Evolutionary conservation across 228 moss, liverwort and hornwort genomes (phyloP).

Genomic region (Sphagnum fallax): DNA sequence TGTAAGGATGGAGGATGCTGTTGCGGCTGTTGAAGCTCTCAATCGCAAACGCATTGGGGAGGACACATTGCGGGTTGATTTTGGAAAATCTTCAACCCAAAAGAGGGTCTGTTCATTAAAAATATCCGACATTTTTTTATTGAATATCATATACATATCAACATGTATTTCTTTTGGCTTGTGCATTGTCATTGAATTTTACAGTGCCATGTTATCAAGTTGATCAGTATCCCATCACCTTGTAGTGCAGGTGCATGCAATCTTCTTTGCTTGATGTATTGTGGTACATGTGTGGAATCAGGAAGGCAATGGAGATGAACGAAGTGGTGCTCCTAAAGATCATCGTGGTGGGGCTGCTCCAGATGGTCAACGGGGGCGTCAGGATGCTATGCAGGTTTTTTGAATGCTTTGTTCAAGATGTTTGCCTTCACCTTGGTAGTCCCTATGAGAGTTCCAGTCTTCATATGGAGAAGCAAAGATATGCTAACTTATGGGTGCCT

Average conservation of each 20-base stretch:
- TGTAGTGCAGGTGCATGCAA: no score
- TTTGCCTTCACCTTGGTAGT: no score
- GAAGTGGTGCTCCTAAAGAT: conserved; percentile 13
- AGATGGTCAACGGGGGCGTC: conserved; percentile 35
- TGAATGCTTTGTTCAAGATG: no score
- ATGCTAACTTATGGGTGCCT: background rate
- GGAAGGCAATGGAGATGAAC: conserved; percentile 50
- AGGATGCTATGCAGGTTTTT: conserved; percentile 63
- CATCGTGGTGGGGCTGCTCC: conserved; percentile 11
- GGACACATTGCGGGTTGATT: conserved; percentile 92
- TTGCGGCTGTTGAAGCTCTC: conserved; percentile 74
- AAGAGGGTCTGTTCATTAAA: conserved; percentile 50
- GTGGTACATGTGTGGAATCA: conserved; percentile 10
- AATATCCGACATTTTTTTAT: background rate
- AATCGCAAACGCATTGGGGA: conserved; percentile 78
- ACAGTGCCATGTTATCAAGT: no score
- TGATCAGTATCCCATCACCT: no score
- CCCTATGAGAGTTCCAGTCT: no score
- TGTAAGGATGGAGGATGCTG: conserved; percentile 69
- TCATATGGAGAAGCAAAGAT: background rate
- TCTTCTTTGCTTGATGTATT: no score
- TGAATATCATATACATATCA: no score
- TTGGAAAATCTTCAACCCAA: conserved; percentile 75
- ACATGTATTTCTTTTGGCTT: no score
- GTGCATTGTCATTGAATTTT: no score